Base-by-base conservation (phyloP, 768 basidiomycete species). In the Tulasnella sp. region DNA sequence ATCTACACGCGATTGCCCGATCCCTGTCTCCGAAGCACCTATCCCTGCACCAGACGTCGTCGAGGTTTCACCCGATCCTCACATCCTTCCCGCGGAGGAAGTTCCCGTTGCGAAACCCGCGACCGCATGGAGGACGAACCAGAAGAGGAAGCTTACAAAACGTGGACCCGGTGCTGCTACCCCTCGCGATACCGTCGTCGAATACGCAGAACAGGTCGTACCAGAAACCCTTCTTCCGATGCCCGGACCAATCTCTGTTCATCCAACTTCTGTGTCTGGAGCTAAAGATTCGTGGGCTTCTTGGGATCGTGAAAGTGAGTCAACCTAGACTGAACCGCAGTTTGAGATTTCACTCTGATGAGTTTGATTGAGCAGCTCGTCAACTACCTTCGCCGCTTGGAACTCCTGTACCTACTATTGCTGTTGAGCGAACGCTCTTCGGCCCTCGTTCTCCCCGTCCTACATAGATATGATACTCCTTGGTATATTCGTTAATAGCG, bases 401-500 rank as follows among this genome's bases (percentile, higher is more conserved):
- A 2, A 87, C 88, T 76, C 86, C 91, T 25, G 88, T 87, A 22
- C 83, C 74, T 22, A 78, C 71, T 25, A 42, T 91, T 14, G 84
- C 90, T 42, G 88, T 91, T 31, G 87, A 86, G 14, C 84, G 83
- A 69, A 83, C 84, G 49, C 90, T 94, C 77, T 94, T 94, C 80
- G 93, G 93, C 39, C 92, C 93, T 54, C 86, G 91, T 52, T 89
- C 91, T n/a, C 90, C 89, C 14, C 84, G 86, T 72, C 83, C 83
- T 71, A 15, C 58, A 25, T 11, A 34, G 25, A 31, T 64, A 64
- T 64, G 58, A 34, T 85, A 85, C 6, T 81, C 54, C 39, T 49
- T 78, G 37, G 40, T 67, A 39, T 77, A 69, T 39, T 71, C 31
- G 25, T 36, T 34, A 34, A 42, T 42, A 64, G 58, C 58, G 25